These are phyloP conservation scores for Anisodus acutangulus DNA, from an alignment of 257 asterid species.

Conservation along the genomic window DNA sequence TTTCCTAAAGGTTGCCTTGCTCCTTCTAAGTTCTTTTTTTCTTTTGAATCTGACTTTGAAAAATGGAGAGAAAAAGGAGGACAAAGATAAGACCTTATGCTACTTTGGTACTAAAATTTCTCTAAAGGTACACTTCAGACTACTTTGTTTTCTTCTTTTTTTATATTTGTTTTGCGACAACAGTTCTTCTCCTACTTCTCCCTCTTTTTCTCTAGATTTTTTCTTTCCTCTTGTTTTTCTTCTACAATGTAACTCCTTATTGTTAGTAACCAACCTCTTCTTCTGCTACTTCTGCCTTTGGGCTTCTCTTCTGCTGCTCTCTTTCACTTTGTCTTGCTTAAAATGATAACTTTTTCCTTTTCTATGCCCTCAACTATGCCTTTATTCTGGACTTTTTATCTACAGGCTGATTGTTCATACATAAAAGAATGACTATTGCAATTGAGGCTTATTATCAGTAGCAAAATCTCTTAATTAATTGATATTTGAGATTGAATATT, in stretches of 20 bases:
- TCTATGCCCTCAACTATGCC: neutral
- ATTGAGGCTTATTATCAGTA: constrained; percentile 20
- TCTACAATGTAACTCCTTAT: neutral
- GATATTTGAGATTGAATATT: neutral
- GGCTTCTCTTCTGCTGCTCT: constrained; percentile 22
- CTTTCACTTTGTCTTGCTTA: constrained; percentile 5
- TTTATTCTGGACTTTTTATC: neutral
- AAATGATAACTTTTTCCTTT: neutral
- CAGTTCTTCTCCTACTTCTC: neutral
- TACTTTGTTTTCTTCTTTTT: neutral
- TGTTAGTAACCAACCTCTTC: constrained; percentile 13
- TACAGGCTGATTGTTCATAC: neutral
- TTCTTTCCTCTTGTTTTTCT: neutral
- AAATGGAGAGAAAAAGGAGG: neutral
- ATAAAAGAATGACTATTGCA: constrained; percentile 14
- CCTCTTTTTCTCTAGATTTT: neutral
- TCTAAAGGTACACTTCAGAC: neutral
- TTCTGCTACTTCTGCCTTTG: neutral
- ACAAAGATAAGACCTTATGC: neutral
- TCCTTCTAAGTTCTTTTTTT: neutral
- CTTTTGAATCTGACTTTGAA: neutral
- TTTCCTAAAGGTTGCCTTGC: neutral
- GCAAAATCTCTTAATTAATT: neutral
- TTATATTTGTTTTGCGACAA: neutral
- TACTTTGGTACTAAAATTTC: constrained; percentile 10